These are phyloP conservation scores for Curvularia lunata DNA, from an alignment of 2,329 filamentous ascomycete genomes.

Conservation along the genomic window DNA sequence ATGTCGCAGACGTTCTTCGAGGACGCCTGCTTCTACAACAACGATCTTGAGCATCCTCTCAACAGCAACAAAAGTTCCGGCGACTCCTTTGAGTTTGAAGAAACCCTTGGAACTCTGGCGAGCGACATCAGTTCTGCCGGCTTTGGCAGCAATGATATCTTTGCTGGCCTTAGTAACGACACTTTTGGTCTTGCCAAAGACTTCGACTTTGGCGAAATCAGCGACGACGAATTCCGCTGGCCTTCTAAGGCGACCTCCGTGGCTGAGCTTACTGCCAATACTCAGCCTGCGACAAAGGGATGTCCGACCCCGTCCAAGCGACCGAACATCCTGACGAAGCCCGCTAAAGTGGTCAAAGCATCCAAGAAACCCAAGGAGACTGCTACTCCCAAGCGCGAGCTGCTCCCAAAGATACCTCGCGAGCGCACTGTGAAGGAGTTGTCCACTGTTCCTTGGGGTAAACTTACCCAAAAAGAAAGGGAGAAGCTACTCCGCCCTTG, in stretches of 20 bases:
- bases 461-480: slow-evolving; percentile 24
- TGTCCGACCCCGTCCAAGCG: neutral
- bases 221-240: too few species aligned
- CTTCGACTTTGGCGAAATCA: too few species aligned
- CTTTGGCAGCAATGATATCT: too few species aligned
- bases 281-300: too few species aligned
- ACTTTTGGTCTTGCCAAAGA: too few species aligned
- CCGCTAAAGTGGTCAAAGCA: neutral
- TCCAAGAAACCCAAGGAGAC: slow-evolving; percentile 2
- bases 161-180: too few species aligned
- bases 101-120: neutral
- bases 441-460: slow-evolving; percentile 15
- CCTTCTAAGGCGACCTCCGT: too few species aligned
- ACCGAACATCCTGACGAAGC: neutral
- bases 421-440: slow-evolving; percentile 14
- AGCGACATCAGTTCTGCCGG: neutral
- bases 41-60: neutral
- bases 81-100: neutral
- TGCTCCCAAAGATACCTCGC: neutral
- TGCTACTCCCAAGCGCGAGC: too few species aligned
- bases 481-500: slow-evolving; percentile 26
- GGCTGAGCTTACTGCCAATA: too few species aligned
- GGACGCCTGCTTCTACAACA: neutral
- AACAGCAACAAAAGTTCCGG: neutral
- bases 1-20: neutral